Evolutionary conservation across 2,329 filamentous ascomycete species (phyloP).

Genomic region (Calonectria fujianensis): DNA sequence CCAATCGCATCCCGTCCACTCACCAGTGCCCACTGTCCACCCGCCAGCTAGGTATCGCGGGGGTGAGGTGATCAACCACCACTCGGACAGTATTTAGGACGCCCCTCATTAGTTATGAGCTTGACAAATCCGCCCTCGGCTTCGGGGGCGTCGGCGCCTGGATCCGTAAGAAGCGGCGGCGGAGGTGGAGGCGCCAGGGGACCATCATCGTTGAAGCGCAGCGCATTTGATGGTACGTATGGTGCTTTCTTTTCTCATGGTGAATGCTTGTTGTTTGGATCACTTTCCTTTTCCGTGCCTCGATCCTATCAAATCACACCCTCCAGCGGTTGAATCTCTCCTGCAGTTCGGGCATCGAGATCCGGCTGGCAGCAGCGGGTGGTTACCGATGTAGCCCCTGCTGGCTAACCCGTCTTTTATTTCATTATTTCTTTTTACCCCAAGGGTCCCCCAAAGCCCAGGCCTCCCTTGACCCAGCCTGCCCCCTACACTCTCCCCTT

Average conservation of each 20-base stretch:
- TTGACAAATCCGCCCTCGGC: conserved; percentile 73
- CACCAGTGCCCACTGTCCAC: conserved; percentile 37
- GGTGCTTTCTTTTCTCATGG: conserved; percentile 38
- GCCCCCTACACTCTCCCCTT: conserved; percentile 13
- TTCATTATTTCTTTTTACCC: conserved; percentile 41
- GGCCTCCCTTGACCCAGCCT: conserved; percentile 24
- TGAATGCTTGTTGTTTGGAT: conserved; percentile 7
- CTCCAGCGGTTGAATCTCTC: conserved; percentile 29
- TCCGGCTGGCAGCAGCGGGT: conserved; percentile 17
- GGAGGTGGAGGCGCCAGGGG: conserved; percentile 54
- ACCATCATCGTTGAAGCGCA: conserved; percentile 70
- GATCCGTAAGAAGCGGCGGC: conserved; percentile 66
- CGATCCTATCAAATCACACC: conserved; percentile 27
- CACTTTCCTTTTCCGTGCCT: conserved; percentile 11
- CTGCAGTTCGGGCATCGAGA: conserved; percentile 12
- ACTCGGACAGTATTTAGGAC: conserved; percentile 24
- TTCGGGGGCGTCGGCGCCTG: conserved; percentile 69
- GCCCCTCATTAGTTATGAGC: conserved; percentile 64
- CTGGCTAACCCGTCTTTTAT: conserved; percentile 34
- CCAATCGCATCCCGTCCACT: conserved; percentile 35
- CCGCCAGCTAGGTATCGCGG: conserved; percentile 32
- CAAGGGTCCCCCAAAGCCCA: conserved; percentile 29
- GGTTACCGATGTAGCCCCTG: conserved; percentile 31
- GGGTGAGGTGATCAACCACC: conserved; percentile 25
- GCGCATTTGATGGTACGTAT: conserved; percentile 76